These are phyloP conservation scores for Periconia macrospinosa DNA, from an alignment of 2,329 filamentous ascomycete genomes.

Conservation along the genomic window DNA sequence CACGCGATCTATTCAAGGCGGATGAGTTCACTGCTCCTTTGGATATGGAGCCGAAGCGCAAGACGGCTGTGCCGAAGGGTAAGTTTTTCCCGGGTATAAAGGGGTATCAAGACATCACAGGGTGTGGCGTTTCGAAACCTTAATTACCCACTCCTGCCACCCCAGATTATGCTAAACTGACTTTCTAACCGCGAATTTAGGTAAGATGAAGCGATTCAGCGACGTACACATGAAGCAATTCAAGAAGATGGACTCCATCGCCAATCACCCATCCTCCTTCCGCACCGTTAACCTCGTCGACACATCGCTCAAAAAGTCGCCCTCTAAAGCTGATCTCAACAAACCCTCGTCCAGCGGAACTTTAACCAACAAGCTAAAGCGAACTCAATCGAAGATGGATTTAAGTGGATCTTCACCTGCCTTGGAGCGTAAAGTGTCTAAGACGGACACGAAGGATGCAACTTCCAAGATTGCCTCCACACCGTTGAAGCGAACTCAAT, in stretches of 20 bases:
- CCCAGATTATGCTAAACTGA: too few species aligned
- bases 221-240: conserved; percentile 85
- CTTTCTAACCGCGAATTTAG: too few species aligned
- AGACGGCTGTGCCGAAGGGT: conserved; percentile 78
- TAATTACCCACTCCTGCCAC: too few species aligned
- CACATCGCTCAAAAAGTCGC: conserved; percentile 32
- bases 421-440: conserved; percentile 57
- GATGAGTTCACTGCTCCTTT: conserved; percentile 39
- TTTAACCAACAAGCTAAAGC: conserved; percentile 52
- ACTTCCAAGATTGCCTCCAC: conserved; percentile 44
- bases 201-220: conserved; percentile 75
- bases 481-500: conserved; percentile 55
- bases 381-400: conserved; percentile 61
- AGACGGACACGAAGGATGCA: conserved; percentile 66
- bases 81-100: too few species aligned
- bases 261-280: conserved; percentile 79
- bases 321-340: conserved; percentile 52
- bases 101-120: too few species aligned
- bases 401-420: conserved; percentile 51
- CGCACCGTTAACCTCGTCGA: conserved; percentile 59
- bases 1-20: conserved; percentile 39
- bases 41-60: conserved; percentile 58
- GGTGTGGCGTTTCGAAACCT: too few species aligned
- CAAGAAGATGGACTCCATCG: conserved; percentile 97
- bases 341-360: conserved; percentile 41